Percentiles rank a stretch among this genome's conserved stretches.
phyloP scores from a whole-genome alignment of 1,284 basidiomycete species.

The Marasmius sp. region DNA sequence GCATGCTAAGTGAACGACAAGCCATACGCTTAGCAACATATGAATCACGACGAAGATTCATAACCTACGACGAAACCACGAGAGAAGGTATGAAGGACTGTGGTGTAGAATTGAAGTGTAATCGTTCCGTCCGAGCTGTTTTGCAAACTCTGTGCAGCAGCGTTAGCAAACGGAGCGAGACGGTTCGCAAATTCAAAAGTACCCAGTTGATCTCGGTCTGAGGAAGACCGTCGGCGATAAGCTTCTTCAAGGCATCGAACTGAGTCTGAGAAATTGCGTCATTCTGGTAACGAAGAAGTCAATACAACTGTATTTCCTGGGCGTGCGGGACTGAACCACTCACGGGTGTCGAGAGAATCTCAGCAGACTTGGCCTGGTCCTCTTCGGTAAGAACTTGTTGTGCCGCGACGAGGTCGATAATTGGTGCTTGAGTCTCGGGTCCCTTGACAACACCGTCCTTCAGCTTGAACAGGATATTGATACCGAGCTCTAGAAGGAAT shows the following conservation, averaged over 20 bases:
- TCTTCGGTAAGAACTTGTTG: background rate
- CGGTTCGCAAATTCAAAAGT: background rate
- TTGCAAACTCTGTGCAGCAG: background rate
- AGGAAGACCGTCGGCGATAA: slow-evolving; percentile 2
- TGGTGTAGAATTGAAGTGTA: background rate
- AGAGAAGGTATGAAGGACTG: slow-evolving; percentile 1
- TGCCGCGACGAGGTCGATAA: background rate
- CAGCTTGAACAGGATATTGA: slow-evolving; percentile 3
- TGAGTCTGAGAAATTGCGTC: background rate
- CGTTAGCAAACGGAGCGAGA: background rate
- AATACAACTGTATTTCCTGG: background rate
- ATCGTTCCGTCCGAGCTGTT: background rate
- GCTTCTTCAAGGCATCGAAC: slow-evolving; percentile 1
- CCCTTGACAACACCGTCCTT: slow-evolving; percentile 1
- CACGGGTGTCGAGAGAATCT: background rate
- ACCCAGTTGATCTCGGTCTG: slow-evolving; percentile 9
- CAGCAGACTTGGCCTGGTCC: background rate
- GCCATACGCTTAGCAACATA: background rate
- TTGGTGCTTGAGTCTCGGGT: background rate
- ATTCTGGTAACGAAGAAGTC: background rate
- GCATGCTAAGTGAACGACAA: background rate
- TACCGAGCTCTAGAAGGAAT: background rate
- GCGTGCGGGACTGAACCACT: background rate
- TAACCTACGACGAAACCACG: background rate
- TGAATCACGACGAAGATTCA: background rate